Evolutionary conservation across 2,329 filamentous ascomycete genomes (phyloP), one percentile per base, ranked within the genome.

Genomic region (Alternaria conjuncta): DNA sequence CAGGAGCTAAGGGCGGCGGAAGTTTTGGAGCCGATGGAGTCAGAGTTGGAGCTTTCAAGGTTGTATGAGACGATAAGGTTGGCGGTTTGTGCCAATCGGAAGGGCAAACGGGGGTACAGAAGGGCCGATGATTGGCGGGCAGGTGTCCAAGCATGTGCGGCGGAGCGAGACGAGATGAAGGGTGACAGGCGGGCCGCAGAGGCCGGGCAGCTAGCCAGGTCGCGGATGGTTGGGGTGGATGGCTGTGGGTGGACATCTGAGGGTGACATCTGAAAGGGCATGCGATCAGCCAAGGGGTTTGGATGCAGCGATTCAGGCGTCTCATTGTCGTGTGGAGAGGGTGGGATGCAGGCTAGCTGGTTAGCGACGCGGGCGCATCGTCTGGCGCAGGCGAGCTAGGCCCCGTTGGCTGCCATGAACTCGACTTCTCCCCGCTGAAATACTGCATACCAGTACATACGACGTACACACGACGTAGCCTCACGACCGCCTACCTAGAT

Each of bases 371-470:
- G 28, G 46, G 21, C 36, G 36, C 49, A 51, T 51, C 30, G 49
- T 23, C 28, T 23, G 41, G 41, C 4, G 54, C 25, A 28, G 15
- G 25, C 18, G 36, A 46, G 43, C 54, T 56, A 56, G 54, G 9
- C 54, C 54, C 25, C 30, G 54, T 30, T 44, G 54, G 49, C 32
- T 10, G 20, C 8, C 28, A 46, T 43, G 25, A 43, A 43, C 54
- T 32, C 13, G 53, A 46, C 54, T 28, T 46, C 25, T 56, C 54
- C 54, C 54, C 54, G 54, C 54, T 46, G 54, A 56, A 46, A 46
- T 56, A 56, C 54, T 41, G n/a, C 36, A 41, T 41, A 41, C 36
- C 36, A 32, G 30, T 32, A 32, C 30, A 32, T 8, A 15, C 30
- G 6, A 32, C 12, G 32, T 41, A 10, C 32, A 36, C 13, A 44